These are phyloP conservation scores for Phytophthora lateralis DNA, from an alignment of 352 stramenopile genomes.

Conservation along the genomic window DNA sequence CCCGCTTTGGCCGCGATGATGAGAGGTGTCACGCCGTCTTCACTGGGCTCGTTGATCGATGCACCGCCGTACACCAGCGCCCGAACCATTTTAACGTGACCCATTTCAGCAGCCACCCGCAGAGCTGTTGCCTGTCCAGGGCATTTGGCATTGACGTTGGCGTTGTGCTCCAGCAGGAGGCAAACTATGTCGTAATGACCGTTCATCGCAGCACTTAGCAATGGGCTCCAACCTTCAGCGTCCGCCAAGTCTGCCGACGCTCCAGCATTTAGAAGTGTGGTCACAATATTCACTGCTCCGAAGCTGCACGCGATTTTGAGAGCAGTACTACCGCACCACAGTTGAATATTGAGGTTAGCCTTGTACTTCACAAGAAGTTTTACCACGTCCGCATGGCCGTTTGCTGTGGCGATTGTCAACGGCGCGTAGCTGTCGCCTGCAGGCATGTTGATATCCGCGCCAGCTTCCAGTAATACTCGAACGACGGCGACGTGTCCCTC, in stretches of 20 bases:
- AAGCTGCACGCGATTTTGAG: slow-evolving; percentile 7
- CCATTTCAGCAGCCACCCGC: slow-evolving; percentile 5
- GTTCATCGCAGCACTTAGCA: slow-evolving; percentile 7
- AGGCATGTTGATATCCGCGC: slow-evolving; percentile 2
- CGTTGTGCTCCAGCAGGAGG: slow-evolving; percentile 9
- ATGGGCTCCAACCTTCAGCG: slow-evolving; percentile 11
- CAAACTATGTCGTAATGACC: slow-evolving; percentile 5
- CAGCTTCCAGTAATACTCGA: slow-evolving; percentile 3
- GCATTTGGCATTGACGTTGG: slow-evolving; percentile 11
- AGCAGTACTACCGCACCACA: slow-evolving; percentile 1
- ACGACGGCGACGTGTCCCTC: slow-evolving; percentile 2
- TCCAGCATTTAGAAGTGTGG: slow-evolving; percentile 7
- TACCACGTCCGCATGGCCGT: slow-evolving; percentile 4
- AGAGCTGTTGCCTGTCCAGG: slow-evolving; percentile 10
- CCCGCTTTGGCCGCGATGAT: neutral
- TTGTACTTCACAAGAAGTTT: slow-evolving; percentile 15
- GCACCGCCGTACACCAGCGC: neutral
- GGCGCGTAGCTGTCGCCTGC: slow-evolving; percentile 12
- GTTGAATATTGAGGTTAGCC: slow-evolving; percentile 8
- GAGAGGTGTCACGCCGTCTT: neutral
- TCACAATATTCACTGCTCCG: neutral
- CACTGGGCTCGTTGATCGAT: neutral
- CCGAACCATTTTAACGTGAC: neutral
- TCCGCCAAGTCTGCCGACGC: slow-evolving; percentile 10
- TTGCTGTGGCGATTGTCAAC: slow-evolving; percentile 3